Base-by-base conservation (phyloP, 2,329 filamentous ascomycete species). In the Colletotrichum acutatum region DNA sequence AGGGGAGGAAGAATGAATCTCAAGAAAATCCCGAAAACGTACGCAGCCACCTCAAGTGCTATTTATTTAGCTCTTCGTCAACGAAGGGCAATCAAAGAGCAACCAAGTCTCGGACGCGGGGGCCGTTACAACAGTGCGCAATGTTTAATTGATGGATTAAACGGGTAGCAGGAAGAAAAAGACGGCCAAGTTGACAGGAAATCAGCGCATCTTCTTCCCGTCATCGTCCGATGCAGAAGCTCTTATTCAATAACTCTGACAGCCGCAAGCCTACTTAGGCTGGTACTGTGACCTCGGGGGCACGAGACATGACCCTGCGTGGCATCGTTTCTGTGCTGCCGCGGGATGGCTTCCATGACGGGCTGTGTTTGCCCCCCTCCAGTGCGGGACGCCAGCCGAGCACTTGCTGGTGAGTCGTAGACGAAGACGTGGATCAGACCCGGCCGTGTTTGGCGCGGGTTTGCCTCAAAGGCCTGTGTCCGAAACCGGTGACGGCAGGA, bases 231-330 rank as follows among this genome's bases (percentile, higher is more conserved):
- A 74, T 66, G 60, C 53, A 46, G 24, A 14, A 53, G 30, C 28
- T 61, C 46, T 73, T 49, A 66, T 53, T 70, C 61, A 73, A 57
- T 71, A 34, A 46, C 24, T 71, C 28, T 12, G 28, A 56, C 28
- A 65, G 70, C n/a, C 42, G 24, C 52, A 1, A 8, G n/a, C 26
- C 37, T 58, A 49, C 30, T 34, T 59, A 28, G 37, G 34, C 24
- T 19, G 19, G 34, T 28, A 56, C 46, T 46, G 60, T 53, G 66
- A 64, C 49, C 54, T 46, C 42, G 42, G 30, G 34, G 46, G 24
- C 66, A 72, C 70, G 70, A 69, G 70, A 72, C 70, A 69, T 54
- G 14, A 56, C n/a, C 59, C 53, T 73, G 71, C 24, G 52, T 65
- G 34, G 22, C 62, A 57, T 46, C 62, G 34, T 42, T 56, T 65